These are phyloP conservation scores for Moricandia moricandioides DNA, from an alignment of 345 rosid species.

Conservation along the genomic window DNA sequence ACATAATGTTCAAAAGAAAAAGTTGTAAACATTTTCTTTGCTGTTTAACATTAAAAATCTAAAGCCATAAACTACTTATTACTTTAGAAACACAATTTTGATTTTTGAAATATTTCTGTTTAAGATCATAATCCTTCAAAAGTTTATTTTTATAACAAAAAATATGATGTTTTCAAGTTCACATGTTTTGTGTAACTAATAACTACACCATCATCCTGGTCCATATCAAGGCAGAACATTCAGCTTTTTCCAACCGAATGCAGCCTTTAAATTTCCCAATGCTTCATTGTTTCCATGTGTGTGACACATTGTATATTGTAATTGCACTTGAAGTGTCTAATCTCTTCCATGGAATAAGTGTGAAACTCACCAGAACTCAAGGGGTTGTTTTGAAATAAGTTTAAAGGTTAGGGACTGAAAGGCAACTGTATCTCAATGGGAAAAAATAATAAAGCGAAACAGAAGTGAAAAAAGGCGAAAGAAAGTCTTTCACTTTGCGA, in stretches of 20 bases:
- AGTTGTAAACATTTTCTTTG: neutral
- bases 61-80: neutral
- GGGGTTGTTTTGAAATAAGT: neutral
- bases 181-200: neutral
- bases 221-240: neutral
- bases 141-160: too few species aligned
- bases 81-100: too few species aligned
- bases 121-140: neutral
- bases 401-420: neutral
- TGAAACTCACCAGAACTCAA: neutral
- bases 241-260: neutral
- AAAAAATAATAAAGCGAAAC: neutral
- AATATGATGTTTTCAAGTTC: neutral
- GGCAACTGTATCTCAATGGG: neutral
- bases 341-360: neutral
- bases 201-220: neutral
- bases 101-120: too few species aligned
- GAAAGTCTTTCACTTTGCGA: conserved; percentile 6
- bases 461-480: neutral
- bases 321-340: neutral
- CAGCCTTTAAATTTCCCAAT: neutral
- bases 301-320: neutral
- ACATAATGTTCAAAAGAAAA: neutral
- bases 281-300: neutral
- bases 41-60: neutral